Conservation (phyloP, 2,329 filamentous ascomycete genomes). For the Akanthomyces muscarius region DNA sequence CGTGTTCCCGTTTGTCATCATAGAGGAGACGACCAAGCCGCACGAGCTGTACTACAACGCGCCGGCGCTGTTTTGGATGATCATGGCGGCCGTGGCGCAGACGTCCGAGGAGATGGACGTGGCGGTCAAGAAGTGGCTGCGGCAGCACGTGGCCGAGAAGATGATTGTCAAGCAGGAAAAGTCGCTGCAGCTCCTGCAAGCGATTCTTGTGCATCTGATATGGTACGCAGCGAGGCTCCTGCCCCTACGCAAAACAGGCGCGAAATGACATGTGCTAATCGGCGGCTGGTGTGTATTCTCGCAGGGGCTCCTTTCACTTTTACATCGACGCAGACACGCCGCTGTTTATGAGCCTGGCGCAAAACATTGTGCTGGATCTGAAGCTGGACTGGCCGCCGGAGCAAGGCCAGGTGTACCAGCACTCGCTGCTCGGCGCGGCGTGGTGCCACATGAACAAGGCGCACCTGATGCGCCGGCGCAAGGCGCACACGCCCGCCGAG, state of each 20-base stretch:
- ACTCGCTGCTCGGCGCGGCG: slow-evolving; percentile 12
- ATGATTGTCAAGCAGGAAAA: slow-evolving; percentile 29
- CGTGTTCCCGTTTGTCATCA: slow-evolving; percentile 31
- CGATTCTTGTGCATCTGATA: slow-evolving; percentile 27
- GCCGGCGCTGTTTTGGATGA: slow-evolving; percentile 31
- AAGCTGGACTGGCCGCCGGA: slow-evolving; percentile 14
- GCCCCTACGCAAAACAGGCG: no score
- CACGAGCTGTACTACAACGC: slow-evolving; percentile 25
- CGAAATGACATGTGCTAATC: no score
- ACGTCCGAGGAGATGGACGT: slow-evolving; percentile 26
- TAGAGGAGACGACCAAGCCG: slow-evolving; percentile 22
- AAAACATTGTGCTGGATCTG: slow-evolving; percentile 6
- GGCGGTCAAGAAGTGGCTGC: slow-evolving; percentile 26
- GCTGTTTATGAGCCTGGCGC: slow-evolving; percentile 2
- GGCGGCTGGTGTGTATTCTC: no score
- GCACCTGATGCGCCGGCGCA: background rate
- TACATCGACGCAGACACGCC: slow-evolving; percentile 23
- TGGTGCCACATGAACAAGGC: slow-evolving; percentile 15
- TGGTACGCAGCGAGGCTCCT: slow-evolving; percentile 24
- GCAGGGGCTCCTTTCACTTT: slow-evolving; percentile 31
- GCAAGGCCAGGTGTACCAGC: background rate
- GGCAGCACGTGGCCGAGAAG: slow-evolving; percentile 26
- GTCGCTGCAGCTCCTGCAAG: slow-evolving; percentile 29
- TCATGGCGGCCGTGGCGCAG: slow-evolving; percentile 27
- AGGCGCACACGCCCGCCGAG: slow-evolving; percentile 7